These are phyloP conservation scores for Vigna mungo DNA, from an alignment of 306 rosid species.

Conservation along the genomic window DNA sequence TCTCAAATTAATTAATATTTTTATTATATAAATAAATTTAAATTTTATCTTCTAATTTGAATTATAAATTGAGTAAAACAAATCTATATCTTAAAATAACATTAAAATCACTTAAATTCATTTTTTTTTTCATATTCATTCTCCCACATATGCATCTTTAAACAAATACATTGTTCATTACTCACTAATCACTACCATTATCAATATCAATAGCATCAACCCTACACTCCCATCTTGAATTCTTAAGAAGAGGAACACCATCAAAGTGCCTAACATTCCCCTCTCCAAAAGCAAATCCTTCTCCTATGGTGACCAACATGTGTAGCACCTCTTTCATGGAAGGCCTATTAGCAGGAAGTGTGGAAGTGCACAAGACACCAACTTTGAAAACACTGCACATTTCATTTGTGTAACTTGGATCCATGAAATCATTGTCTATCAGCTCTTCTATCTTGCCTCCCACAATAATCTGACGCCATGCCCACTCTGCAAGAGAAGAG, in stretches of 20 bases:
- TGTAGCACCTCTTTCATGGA: conserved; percentile 72
- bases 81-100: no score
- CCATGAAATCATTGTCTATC: conserved; percentile 65
- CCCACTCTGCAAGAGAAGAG: conserved; percentile 80
- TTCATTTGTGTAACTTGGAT: conserved; percentile 54
- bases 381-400: conserved; percentile 69
- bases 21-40: no score
- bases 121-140: no score
- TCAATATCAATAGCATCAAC: conserved; percentile 43
- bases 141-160: no score
- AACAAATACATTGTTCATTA: not conserved
- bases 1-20: no score
- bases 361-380: conserved; percentile 67
- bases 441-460: conserved; percentile 54
- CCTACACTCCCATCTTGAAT: conserved; percentile 48
- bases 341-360: conserved; percentile 64
- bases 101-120: no score
- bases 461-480: conserved; percentile 49
- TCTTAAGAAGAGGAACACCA: conserved; percentile 63
- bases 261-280: conserved; percentile 34
- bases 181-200: not conserved
- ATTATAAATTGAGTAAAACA: no score
- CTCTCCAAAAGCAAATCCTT: conserved; percentile 32
- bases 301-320: conserved; percentile 47
- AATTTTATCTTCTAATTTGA: no score